Evolutionary conservation across 768 basidiomycete species (phyloP).

Genomic region (Piloderma croceum): DNA sequence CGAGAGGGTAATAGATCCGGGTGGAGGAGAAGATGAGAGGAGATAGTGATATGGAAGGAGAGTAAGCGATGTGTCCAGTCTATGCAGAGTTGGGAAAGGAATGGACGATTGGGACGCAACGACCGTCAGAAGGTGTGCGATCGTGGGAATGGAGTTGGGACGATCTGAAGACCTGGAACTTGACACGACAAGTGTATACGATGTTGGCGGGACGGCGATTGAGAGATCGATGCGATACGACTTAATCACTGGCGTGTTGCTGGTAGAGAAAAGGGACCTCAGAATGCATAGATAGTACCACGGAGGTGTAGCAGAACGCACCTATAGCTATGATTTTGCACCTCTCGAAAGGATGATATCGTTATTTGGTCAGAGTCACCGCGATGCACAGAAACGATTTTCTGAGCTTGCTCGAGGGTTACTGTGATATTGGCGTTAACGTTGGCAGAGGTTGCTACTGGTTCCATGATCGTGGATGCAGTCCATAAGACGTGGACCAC

Average conservation of each 20-base stretch:
- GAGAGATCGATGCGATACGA: conserved; percentile 24
- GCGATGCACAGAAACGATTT: conserved; percentile 24
- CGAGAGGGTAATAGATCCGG: conserved; percentile 33
- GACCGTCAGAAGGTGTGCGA: conserved; percentile 25
- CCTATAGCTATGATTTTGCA: conserved; percentile 25
- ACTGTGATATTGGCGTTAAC: too few species aligned
- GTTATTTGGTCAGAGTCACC: conserved; percentile 8
- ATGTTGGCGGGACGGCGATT: conserved; percentile 14
- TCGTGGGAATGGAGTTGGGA: conserved; percentile 31
- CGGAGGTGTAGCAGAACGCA: conserved; percentile 9
- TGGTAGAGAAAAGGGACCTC: conserved; percentile 12
- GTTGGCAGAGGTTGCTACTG: too few species aligned
- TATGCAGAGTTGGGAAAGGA: conserved; percentile 42
- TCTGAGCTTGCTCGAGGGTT: conserved; percentile 24
- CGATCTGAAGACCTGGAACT: conserved; percentile 3
- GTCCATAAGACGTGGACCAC: too few species aligned
- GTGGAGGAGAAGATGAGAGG: conserved; percentile 34
- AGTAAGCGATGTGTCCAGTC: conserved; percentile 41
- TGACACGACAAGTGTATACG: conserved; percentile 25
- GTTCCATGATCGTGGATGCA: too few species aligned
- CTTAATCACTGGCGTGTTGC: conserved; percentile 22
- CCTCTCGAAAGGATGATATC: conserved; percentile 17
- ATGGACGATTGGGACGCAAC: conserved; percentile 43
- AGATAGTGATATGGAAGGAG: conserved; percentile 48
- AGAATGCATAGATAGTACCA: neutral